Conservation (phyloP, 495 filamentous ascomycete species). For the Lepidopterella palustris region DNA sequence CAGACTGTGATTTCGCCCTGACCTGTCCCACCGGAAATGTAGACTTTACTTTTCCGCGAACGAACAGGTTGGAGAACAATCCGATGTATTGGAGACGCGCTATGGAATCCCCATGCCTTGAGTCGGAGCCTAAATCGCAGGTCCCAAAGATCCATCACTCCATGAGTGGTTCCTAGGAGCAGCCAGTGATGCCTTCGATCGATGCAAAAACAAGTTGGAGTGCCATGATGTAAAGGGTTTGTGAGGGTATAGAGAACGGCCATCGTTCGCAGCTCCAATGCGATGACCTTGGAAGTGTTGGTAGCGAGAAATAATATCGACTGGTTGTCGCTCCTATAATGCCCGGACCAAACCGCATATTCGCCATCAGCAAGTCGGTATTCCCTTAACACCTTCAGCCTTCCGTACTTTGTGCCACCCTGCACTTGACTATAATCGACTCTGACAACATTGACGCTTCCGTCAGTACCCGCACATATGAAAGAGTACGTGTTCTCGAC, state of each 20-base stretch:
- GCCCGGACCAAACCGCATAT: conserved; percentile 85
- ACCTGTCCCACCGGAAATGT: conserved; percentile 80
- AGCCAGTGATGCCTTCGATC: conserved; percentile 84
- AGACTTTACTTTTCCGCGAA: conserved; percentile 56
- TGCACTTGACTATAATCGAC: conserved; percentile 56
- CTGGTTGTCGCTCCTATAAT: conserved; percentile 73
- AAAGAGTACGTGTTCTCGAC: conserved; percentile 93
- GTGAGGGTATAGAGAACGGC: conserved; percentile 67
- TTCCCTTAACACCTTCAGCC: conserved; percentile 65
- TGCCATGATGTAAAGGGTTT: conserved; percentile 91
- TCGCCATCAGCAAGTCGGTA: conserved; percentile 71
- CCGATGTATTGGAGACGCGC: conserved; percentile 73
- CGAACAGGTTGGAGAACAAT: conserved; percentile 64
- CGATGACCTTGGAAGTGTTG: conserved; percentile 72
- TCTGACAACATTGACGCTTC: conserved; percentile 81
- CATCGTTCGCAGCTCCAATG: conserved; percentile 87
- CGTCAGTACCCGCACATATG: conserved; percentile 81
- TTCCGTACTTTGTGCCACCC: conserved; percentile 57
- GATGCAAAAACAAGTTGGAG: conserved; percentile 85
- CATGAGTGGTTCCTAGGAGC: conserved; percentile 84
- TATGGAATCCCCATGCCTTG: conserved; percentile 83
- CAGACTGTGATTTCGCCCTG: conserved; percentile 91
- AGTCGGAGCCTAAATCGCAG: conserved; percentile 82
- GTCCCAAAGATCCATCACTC: conserved; percentile 92
- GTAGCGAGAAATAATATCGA: conserved; percentile 83